A percentile compares a stretch with the other conserved stretches of the same genome.
phyloP scores from a whole-genome alignment of 1,139 yeast genomes.

The Maudiozyma humilis region DNA sequence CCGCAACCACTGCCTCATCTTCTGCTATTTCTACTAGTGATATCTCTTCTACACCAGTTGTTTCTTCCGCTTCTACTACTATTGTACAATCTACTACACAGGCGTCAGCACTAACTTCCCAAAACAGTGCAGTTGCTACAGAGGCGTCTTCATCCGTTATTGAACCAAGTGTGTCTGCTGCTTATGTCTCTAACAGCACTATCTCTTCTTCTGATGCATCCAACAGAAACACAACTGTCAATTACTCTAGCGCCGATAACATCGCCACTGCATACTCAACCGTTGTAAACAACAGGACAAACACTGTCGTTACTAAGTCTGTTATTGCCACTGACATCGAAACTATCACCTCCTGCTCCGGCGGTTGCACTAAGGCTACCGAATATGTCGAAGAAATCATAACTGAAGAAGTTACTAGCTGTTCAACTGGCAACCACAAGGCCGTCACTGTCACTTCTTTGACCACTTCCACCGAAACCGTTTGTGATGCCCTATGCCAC shows the following conservation, averaged over 20 bases:
- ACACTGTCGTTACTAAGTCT: neutral
- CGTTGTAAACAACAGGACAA: neutral
- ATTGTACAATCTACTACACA: no score
- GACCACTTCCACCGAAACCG: neutral
- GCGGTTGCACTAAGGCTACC: neutral
- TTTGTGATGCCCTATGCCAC: neutral
- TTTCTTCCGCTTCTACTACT: neutral
- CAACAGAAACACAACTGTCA: no score
- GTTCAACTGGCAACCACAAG: neutral
- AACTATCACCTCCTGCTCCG: constrained; percentile 1
- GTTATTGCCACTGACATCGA: neutral
- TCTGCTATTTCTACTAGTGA: neutral
- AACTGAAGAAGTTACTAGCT: neutral
- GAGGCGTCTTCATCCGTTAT: no score
- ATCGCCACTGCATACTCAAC: neutral
- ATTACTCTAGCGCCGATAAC: no score
- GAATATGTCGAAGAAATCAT: neutral
- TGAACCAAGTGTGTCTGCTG: no score
- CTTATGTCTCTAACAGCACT: no score
- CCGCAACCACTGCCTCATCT: neutral
- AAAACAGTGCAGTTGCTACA: no score
- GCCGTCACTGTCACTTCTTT: neutral
- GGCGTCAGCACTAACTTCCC: no score
- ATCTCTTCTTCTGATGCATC: no score
- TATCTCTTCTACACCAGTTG: neutral